Base-by-base conservation (phyloP, 2,329 filamentous ascomycete species). In the Exophiala sideris region DNA sequence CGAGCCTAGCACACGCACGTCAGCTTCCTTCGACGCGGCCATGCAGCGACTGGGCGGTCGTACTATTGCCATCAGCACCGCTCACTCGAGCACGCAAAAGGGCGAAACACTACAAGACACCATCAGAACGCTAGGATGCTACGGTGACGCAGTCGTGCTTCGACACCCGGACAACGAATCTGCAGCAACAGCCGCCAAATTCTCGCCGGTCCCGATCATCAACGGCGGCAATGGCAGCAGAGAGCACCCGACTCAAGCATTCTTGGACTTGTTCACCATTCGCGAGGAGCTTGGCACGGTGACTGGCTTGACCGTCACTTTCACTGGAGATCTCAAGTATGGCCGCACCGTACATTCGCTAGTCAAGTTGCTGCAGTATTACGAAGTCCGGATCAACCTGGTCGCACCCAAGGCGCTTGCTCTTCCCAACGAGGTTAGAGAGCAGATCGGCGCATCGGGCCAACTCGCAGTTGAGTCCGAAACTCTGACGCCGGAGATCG, bases 231-330 rank as follows among this genome's bases (percentile, higher is more conserved):
- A 99, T 70, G 94, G 94, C 60, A 91, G 88, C 73, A 86, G 89
- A 65, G 94, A 99, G 76, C 94, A 99, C 74, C 94, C 94, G 0
- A 99, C 94, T 0, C 94, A 99, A 74, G 94, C 94, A 0, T 94
- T 99, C 81, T 79, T 99, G 18, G 94, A 99, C 67, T 86, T 99
- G 54, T 99, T 96, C 79, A 97, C 94, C 50, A 99, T 99, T 68
- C 89, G 94, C 63, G 94, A 99, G 74, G 94, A 99, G 73, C 81
- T 97, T 7, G 94, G 94, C 60, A 96, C 91, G 0, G 92, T 97
- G 52, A 91, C 92, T 68, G 92, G 92, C 48, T 79, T 99, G 60
- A 97, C 90, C 41, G 95, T 99, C 68, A 99, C 94, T 47, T 99
- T 99, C 72, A 81, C 90, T 41, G 94, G 94, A 65, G 94, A 99